These are phyloP conservation scores for Rhodamnia argentea DNA, from an alignment of 345 rosid species.

Conservation along the genomic window DNA sequence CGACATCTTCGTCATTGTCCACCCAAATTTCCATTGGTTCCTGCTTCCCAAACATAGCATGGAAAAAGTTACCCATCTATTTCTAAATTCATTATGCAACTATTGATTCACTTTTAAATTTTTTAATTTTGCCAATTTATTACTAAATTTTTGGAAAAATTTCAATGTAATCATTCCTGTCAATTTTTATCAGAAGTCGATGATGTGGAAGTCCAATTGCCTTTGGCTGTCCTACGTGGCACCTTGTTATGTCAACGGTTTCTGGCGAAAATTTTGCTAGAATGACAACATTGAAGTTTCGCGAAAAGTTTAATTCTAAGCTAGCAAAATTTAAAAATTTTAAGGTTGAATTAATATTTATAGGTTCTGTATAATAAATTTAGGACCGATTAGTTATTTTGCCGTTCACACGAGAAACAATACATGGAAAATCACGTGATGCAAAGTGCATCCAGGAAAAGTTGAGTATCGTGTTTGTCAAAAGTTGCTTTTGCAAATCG, in stretches of 20 bases:
- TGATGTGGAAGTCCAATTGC: background rate
- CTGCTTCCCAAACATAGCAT: background rate
- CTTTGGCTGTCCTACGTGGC: background rate
- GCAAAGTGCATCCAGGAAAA: background rate
- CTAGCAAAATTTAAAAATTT: too few relatives aligned
- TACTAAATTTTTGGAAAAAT: background rate
- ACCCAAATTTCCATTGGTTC: background rate
- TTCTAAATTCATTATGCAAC: background rate
- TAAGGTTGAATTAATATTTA: too few relatives aligned
- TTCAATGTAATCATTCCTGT: background rate
- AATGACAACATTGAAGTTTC: background rate
- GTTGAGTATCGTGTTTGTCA: background rate
- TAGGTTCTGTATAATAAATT: too few relatives aligned
- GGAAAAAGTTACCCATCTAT: background rate
- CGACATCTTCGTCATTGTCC: background rate
- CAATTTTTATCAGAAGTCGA: background rate
- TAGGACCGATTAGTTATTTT: background rate
- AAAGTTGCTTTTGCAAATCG: background rate
- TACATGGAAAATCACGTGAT: background rate
- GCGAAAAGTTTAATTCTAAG: too few relatives aligned
- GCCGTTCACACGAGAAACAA: accelerated
- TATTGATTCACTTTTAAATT: accelerated
- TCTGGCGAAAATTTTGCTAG: accelerated
- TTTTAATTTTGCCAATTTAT: background rate
- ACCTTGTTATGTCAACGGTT: accelerated